phyloP scores from a whole-genome alignment of 2,329 filamentous ascomycete genomes.

The Aspergillus sp. region DNA sequence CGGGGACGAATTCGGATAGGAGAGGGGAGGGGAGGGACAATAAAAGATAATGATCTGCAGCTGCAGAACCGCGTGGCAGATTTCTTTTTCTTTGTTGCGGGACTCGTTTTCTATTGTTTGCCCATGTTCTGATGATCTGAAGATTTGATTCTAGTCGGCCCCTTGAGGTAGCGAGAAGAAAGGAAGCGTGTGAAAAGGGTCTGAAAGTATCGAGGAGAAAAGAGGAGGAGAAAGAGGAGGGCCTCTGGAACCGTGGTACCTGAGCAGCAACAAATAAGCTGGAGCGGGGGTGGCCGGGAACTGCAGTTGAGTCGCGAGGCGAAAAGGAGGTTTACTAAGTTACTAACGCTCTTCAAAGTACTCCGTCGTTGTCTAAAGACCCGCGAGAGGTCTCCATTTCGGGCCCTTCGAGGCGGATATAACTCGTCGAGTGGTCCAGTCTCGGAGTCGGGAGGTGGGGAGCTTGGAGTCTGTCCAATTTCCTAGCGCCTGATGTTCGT shows the following conservation, averaged over 20 bases:
- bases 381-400: neutral
- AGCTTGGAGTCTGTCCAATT: constrained; percentile 17
- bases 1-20: constrained; percentile 2
- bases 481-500: constrained; percentile 1
- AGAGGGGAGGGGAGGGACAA: constrained; percentile 16
- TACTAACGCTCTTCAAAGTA: constrained; percentile 3
- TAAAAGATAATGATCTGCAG: constrained; percentile 30
- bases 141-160: neutral
- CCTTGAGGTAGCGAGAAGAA: neutral
- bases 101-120: constrained; percentile 1
- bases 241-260: constrained; percentile 12
- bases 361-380: neutral
- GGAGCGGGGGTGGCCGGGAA: constrained; percentile 21
- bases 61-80: constrained; percentile 21
- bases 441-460: constrained; percentile 30
- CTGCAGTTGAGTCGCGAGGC: constrained; percentile 1
- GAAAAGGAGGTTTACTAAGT: constrained; percentile 17
- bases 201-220: constrained; percentile 13
- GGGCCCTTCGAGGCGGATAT: constrained; percentile 3
- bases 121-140: neutral
- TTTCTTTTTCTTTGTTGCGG: constrained; percentile 1
- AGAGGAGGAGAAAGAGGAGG: constrained; percentile 8
- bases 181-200: constrained; percentile 1
- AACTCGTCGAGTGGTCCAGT: constrained; percentile 22
- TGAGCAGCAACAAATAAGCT: constrained; percentile 13